phyloP scores from a whole-genome alignment of 2,329 filamentous ascomycete genomes.

The Chrysosporium keratinophilum region DNA sequence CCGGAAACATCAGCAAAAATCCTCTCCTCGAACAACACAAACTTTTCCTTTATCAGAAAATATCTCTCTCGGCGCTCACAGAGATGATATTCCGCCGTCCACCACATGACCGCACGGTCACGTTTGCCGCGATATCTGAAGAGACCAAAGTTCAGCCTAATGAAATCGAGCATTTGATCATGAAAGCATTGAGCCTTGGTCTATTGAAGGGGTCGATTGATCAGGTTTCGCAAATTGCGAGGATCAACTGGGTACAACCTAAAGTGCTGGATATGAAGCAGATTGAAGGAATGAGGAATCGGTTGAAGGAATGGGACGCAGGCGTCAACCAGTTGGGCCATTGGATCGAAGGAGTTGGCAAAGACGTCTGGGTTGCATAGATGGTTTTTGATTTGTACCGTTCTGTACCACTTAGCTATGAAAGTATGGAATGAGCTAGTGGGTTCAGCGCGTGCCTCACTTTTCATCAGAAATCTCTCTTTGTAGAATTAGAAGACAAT shows the following conservation, averaged over 20 bases:
- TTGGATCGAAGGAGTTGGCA: conserved; percentile 89
- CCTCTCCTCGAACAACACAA: conserved; percentile 67
- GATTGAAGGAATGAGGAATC: conserved; percentile 80
- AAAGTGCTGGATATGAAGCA: conserved; percentile 95
- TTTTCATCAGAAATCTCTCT: too few relatives aligned
- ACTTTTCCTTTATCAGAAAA: conserved; percentile 88
- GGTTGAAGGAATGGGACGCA: conserved; percentile 87
- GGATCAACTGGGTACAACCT: conserved; percentile 97
- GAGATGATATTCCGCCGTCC: conserved; percentile 94
- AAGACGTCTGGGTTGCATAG: conserved; percentile 89
- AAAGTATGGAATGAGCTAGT: too few relatives aligned
- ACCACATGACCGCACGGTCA: conserved; percentile 90
- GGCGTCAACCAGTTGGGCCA: conserved; percentile 93
- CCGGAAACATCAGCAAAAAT: conserved; percentile 70
- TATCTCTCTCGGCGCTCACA: conserved; percentile 88
- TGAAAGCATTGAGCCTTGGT: conserved; percentile 96
- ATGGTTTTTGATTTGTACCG: too few relatives aligned
- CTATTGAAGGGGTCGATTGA: conserved; percentile 87
- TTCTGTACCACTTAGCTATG: too few relatives aligned
- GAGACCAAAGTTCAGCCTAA: conserved; percentile 86
- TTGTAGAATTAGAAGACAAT: too few relatives aligned
- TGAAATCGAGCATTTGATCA: conserved; percentile 95
- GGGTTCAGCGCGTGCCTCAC: too few relatives aligned
- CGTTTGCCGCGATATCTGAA: conserved; percentile 73
- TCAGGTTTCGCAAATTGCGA: conserved; percentile 85